These are phyloP conservation scores for Amanita pseudoporphyria DNA, from an alignment of 768 basidiomycete genomes.

Conservation along the genomic window DNA sequence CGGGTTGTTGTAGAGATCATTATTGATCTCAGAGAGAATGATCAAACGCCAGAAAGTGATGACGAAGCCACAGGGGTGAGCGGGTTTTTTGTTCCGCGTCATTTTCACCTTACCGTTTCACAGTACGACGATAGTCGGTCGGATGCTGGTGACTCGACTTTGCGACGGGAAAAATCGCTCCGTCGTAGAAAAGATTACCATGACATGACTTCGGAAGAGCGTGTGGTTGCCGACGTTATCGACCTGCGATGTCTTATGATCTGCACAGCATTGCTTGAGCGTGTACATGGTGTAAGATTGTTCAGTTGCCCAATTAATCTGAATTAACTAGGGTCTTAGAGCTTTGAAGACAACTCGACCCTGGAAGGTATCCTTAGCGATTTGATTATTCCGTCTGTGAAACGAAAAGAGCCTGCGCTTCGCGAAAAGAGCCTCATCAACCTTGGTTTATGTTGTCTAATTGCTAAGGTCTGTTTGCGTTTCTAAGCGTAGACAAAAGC, in stretches of 20 bases:
- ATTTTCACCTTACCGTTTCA: background rate
- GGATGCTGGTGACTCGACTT: constrained; percentile 16
- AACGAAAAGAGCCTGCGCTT: constrained; percentile 58
- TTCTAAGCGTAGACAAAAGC: background rate
- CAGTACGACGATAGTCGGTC: constrained; percentile 19
- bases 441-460: constrained; percentile 66
- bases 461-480: constrained; percentile 42
- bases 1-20: constrained; percentile 84
- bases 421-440: constrained; percentile 59
- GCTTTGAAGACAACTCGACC: constrained; percentile 61
- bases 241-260: constrained; percentile 70
- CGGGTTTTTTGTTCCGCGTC: background rate
- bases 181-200: constrained; percentile 6
- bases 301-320: background rate
- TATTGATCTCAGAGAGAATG: constrained; percentile 54
- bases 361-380: constrained; percentile 66
- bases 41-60: constrained; percentile 20
- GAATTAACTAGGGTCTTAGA: constrained; percentile 25
- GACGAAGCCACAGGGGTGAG: constrained; percentile 14
- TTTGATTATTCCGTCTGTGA: constrained; percentile 80
- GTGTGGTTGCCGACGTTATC: constrained; percentile 44
- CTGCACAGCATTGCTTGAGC: constrained; percentile 77
- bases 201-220: constrained; percentile 52
- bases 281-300: constrained; percentile 65
- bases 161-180: constrained; percentile 14